Percentiles rank a stretch among this genome's conserved stretches.
These are phyloP conservation scores for Ploettnerulaceae sp. DNA, from an alignment of 2,329 filamentous ascomycete genomes.

Conservation along the genomic window DNA sequence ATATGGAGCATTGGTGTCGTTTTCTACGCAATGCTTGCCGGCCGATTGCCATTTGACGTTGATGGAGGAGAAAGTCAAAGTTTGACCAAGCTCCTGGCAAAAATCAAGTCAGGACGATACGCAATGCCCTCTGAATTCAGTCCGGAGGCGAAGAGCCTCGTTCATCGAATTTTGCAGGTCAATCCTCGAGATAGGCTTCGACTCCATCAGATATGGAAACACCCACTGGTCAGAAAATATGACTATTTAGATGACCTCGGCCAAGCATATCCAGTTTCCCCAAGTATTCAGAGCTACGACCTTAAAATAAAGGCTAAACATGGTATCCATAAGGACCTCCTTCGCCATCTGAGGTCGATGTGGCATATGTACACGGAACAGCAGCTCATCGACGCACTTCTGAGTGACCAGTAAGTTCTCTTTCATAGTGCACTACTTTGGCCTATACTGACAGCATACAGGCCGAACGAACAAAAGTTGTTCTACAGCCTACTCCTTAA, in stretches of 20 bases:
- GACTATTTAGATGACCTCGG: constrained; percentile 61
- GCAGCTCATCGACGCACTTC: constrained; percentile 64
- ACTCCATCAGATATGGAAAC: constrained; percentile 77
- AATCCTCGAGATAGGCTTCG: constrained; percentile 75
- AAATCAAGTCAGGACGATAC: constrained; percentile 56
- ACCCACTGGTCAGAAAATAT: constrained; percentile 82
- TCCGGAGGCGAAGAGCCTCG: constrained; percentile 68
- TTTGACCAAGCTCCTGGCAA: constrained; percentile 54
- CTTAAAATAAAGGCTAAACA: constrained; percentile 53
- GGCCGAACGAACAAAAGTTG: constrained; percentile 83
- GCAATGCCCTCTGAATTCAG: constrained; percentile 59
- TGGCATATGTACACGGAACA: constrained; percentile 84
- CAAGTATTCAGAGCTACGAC: constrained; percentile 56
- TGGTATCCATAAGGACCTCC: constrained; percentile 74
- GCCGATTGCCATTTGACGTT: constrained; percentile 75
- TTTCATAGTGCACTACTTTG: background rate
- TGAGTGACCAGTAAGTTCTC: constrained; percentile 52
- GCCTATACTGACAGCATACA: constrained; percentile 34
- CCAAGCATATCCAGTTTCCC: constrained; percentile 44
- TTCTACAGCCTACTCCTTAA: constrained; percentile 83
- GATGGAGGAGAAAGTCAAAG: constrained; percentile 23
- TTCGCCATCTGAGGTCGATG: constrained; percentile 81
- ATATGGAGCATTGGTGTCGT: constrained; percentile 94
- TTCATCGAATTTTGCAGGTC: constrained; percentile 71
- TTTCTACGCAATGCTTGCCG: constrained; percentile 80